Base-by-base conservation (phyloP, 1,284 basidiomycete species). In the Anthracocystis walkeri region DNA sequence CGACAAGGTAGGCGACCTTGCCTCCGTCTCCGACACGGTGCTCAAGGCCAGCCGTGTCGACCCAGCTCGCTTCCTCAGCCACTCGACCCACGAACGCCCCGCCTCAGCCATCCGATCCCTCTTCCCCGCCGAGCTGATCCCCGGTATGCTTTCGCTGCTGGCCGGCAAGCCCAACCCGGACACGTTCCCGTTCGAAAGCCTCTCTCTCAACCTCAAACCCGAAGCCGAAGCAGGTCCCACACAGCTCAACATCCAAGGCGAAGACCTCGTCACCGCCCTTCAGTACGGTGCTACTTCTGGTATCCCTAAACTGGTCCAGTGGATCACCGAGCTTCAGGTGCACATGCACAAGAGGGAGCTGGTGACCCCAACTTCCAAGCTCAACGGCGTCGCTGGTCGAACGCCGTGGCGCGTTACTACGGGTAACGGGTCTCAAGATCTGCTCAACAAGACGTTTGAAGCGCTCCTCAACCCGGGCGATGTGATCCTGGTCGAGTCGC, bases 351-450 rank as follows among this genome's bases (percentile, higher is more conserved):
- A 83, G 4, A 88, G 89, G 50, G 93, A 94, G 76, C 88, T 63
- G 46, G 72, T 66, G 50, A 66, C 67, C 11, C 62, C 65, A 16
- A 65, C 58, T 0, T 78, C 73, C 27, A 75, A 80, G 48, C 77
- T 78, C 53, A 58, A 65, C 49, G 71, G 67, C 31, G 65, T 71
- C 7, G 69, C 71, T 6, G 78, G 74, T 21, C 38, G 70, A 16
- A 62, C 65, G 16, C 49, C 72, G 12, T 97, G 93, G 93, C 87
- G 88, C 46, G 85, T 96, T 4, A 91, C 90, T 50, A 87, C 96
- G 16, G 94, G 94, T 0, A 88, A 88, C 48, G 95, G 95, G 7
- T 93, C 92, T 41, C 94, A 96, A 86, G 94, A 97, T 87, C 84
- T 95, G 65, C 89, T 97, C 61, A 92, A 89, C 86, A 60, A 82